These are phyloP conservation scores for Annulohypoxylon moriforme DNA, from an alignment of 495 filamentous ascomycete species.

Conservation along the genomic window DNA sequence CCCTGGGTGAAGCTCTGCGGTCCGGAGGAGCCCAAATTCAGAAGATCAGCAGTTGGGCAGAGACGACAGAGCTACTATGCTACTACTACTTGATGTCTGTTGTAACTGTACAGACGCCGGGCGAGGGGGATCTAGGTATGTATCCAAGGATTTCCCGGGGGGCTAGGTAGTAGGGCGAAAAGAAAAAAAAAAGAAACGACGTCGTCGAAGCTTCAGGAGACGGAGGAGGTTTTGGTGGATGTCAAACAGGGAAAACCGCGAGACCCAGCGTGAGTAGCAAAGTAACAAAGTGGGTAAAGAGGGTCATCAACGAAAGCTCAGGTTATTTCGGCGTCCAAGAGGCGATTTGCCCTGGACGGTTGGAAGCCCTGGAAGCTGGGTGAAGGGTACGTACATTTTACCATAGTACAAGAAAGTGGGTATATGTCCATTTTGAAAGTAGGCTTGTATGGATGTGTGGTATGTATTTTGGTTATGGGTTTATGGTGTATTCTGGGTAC, in stretches of 20 bases:
- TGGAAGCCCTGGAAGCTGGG: conserved; percentile 36
- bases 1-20: conserved; percentile 46
- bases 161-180: conserved; percentile 15
- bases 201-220: conserved; percentile 46
- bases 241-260: conserved; percentile 45
- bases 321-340: conserved; percentile 45
- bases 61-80: conserved; percentile 40
- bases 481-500: background rate
- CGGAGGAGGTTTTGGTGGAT: conserved; percentile 44
- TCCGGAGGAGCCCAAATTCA: conserved; percentile 49
- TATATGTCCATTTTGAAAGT: background rate
- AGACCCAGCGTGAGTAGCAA: conserved; percentile 36
- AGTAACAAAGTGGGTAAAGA: conserved; percentile 47
- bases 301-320: conserved; percentile 44
- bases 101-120: conserved; percentile 28
- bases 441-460: background rate
- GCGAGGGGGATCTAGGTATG: conserved; percentile 32
- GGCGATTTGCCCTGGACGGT: conserved; percentile 34
- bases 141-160: conserved; percentile 32
- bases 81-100: conserved; percentile 29
- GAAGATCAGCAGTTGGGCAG: conserved; percentile 56
- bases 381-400: conserved; percentile 25
- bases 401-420: background rate
- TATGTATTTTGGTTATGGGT: background rate
- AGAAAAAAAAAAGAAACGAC: conserved; percentile 37